These are phyloP conservation scores for Thermomyces lanuginosus DNA, from an alignment of 2,329 filamentous ascomycete species.

Conservation along the genomic window DNA sequence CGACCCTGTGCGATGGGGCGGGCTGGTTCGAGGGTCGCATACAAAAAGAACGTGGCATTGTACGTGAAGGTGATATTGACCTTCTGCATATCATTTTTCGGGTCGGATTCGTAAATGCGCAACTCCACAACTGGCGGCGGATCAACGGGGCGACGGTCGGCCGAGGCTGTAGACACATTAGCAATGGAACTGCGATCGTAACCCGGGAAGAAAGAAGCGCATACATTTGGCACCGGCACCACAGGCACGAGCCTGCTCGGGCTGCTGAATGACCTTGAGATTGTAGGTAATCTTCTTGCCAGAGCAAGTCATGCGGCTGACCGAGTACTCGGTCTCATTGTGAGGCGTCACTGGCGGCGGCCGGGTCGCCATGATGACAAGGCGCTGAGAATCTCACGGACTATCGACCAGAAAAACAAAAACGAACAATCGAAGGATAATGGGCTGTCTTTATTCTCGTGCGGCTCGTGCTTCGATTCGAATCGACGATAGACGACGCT, in stretches of 20 bases:
- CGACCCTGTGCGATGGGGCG: slow-evolving; percentile 70
- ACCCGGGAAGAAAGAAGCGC: slow-evolving; percentile 14
- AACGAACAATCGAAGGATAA: too few relatives aligned
- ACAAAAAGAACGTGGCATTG: slow-evolving; percentile 96
- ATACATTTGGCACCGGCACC: slow-evolving; percentile 89
- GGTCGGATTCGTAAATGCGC: slow-evolving; percentile 56
- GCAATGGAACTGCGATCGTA: slow-evolving; percentile 3
- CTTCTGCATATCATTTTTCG: slow-evolving; percentile 38
- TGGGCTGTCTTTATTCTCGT: too few relatives aligned
- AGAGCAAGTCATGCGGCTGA: slow-evolving; percentile 49
- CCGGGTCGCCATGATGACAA: slow-evolving; percentile 32
- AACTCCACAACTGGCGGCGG: slow-evolving; percentile 89
- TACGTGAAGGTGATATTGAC: slow-evolving; percentile 74
- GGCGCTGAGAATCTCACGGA: too few relatives aligned
- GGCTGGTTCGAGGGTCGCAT: slow-evolving; percentile 74
- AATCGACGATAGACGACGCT: too few relatives aligned
- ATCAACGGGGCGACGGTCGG: slow-evolving; percentile 82
- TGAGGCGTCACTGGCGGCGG: slow-evolving; percentile 21
- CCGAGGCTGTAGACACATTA: slow-evolving; percentile 43
- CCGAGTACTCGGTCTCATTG: slow-evolving; percentile 40
- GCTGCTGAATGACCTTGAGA: slow-evolving; percentile 80
- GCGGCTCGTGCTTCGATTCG: too few relatives aligned
- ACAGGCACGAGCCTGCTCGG: slow-evolving; percentile 83
- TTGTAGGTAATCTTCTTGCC: slow-evolving; percentile 66
- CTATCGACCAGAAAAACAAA: too few relatives aligned